Percentiles rank a stretch among this genome's conserved stretches.
Conservation (phyloP, 2,329 filamentous ascomycete genomes). For the Cercospora zeina region DNA sequence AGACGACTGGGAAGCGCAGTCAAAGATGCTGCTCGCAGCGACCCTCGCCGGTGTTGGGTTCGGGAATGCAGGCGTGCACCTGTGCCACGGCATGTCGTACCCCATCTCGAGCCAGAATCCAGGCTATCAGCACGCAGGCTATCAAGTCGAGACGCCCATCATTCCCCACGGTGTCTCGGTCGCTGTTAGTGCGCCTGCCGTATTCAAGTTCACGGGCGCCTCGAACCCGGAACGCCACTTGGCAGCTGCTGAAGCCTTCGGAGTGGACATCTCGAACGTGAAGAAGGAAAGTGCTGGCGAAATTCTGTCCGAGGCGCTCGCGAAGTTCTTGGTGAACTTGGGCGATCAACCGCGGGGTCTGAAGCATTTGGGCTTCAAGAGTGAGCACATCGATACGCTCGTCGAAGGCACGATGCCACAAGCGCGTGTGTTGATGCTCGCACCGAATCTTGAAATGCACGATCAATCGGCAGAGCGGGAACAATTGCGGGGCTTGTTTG, state of each 20-base stretch:
- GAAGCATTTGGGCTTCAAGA: constrained; percentile 76
- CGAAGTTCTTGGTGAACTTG: constrained; percentile 75
- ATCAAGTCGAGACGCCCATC: constrained; percentile 71
- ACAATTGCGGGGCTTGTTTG: constrained; percentile 51
- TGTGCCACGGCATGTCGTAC: constrained; percentile 92
- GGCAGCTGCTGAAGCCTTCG: constrained; percentile 84
- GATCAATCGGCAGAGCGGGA: constrained; percentile 52
- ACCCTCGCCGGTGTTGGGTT: constrained; percentile 95
- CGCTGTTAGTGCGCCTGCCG: constrained; percentile 86
- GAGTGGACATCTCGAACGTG: constrained; percentile 82
- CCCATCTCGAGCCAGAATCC: constrained; percentile 95
- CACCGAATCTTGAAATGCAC: constrained; percentile 66
- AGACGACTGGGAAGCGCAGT: constrained; percentile 88
- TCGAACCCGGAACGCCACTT: constrained; percentile 93
- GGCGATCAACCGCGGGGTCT: constrained; percentile 90
- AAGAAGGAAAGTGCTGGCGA: constrained; percentile 88
- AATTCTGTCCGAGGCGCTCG: constrained; percentile 78
- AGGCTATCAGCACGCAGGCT: constrained; percentile 85
- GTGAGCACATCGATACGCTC: constrained; percentile 72
- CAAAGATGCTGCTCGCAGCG: constrained; percentile 90
- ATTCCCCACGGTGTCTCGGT: constrained; percentile 97
- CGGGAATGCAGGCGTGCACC: constrained; percentile 93
- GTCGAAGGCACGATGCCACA: constrained; percentile 96
- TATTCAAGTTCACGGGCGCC: constrained; percentile 88
- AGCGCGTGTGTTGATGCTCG: constrained; percentile 83